These are phyloP conservation scores for Podaxis sp. DNA, from an alignment of 768 basidiomycete genomes.

Conservation along the genomic window DNA sequence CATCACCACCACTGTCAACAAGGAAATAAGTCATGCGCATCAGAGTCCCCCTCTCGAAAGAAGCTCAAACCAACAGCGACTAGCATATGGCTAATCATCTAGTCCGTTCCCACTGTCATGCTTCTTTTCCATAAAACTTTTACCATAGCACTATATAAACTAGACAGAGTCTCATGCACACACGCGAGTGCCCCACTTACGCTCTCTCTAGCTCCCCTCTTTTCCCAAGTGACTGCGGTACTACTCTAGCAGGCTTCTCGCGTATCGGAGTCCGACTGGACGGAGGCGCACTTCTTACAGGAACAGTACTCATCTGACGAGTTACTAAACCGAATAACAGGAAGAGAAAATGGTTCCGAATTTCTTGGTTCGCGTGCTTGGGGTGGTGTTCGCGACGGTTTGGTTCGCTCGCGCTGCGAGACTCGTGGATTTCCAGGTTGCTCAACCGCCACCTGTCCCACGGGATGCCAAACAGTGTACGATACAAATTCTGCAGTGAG, in stretches of 20 bases:
- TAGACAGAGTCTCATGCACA: background rate
- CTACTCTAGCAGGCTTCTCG: background rate
- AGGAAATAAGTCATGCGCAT: background rate
- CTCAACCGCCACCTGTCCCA: conserved; percentile 73
- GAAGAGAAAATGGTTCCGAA: background rate
- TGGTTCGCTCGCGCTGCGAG: conserved; percentile 38
- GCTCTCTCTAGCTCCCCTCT: conserved; percentile 10
- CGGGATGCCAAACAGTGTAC: conserved; percentile 61
- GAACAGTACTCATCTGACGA: background rate
- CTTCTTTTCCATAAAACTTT: conserved; percentile 24
- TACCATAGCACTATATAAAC: conserved; percentile 5
- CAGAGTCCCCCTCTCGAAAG: background rate
- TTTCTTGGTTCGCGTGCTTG: conserved; percentile 1
- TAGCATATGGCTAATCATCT: conserved; percentile 18
- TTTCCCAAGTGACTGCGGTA: background rate
- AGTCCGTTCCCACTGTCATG: conserved; percentile 23
- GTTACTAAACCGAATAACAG: background rate
- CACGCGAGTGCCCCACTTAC: background rate
- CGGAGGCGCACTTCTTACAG: too few relatives aligned
- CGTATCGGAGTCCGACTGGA: conserved; percentile 1
- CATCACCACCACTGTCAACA: background rate
- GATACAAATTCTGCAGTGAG: conserved; percentile 58
- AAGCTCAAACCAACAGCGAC: background rate
- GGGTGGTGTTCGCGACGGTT: conserved; percentile 16
- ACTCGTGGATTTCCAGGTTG: conserved; percentile 67